Evolutionary conservation across 1,139 yeast genomes (phyloP).

Genomic region (Saccharomyces hybrid): DNA sequence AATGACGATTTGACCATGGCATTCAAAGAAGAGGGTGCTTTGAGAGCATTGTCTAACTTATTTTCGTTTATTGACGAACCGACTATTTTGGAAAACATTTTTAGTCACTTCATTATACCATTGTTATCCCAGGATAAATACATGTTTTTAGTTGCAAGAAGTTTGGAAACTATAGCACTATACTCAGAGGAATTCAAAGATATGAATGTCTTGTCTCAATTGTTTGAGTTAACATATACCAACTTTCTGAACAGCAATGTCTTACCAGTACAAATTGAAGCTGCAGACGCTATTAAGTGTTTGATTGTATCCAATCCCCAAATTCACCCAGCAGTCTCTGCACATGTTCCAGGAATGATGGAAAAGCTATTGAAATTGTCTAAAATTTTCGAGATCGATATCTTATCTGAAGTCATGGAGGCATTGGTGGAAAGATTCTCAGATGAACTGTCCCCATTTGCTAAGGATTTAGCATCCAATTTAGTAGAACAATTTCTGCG

Average conservation of each 20-base stretch:
- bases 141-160: slow-evolving; percentile 75
- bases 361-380: slow-evolving; percentile 69
- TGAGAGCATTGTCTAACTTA: slow-evolving; percentile 69
- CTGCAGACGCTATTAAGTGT: slow-evolving; percentile 81
- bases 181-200: slow-evolving; percentile 48
- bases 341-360: slow-evolving; percentile 74
- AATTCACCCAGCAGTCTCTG: slow-evolving; percentile 61
- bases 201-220: slow-evolving; percentile 43
- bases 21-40: slow-evolving; percentile 71
- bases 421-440: slow-evolving; percentile 87
- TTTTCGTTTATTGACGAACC: slow-evolving; percentile 54
- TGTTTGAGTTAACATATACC: slow-evolving; percentile 52
- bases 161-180: slow-evolving; percentile 68
- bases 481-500: slow-evolving; percentile 72
- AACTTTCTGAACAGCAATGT: slow-evolving; percentile 33
- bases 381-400: slow-evolving; percentile 77
- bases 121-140: slow-evolving; percentile 48
- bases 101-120: slow-evolving; percentile 61
- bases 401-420: slow-evolving; percentile 84
- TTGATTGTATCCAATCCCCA: slow-evolving; percentile 52
- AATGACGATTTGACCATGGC: slow-evolving; percentile 42
- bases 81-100: slow-evolving; percentile 61
- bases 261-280: slow-evolving; percentile 77
- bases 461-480: slow-evolving; percentile 72
- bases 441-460: slow-evolving; percentile 86